Percentiles rank a stretch among this genome's conserved stretches.
Conservation (phyloP, 1,284 basidiomycete genomes). For the Ustilago curta region DNA sequence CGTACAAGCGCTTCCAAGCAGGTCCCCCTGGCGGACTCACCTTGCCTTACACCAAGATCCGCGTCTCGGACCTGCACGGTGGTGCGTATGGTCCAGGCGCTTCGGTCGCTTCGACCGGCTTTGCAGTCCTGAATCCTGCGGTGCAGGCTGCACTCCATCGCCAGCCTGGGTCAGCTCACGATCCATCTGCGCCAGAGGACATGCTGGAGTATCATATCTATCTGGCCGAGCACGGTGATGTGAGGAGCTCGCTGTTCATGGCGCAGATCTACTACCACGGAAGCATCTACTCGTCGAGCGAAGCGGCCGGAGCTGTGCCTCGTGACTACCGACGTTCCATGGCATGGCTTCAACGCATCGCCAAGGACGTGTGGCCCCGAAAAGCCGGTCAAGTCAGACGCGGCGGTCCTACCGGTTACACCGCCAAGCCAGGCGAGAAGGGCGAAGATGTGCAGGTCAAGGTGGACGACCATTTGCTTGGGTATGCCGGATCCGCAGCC, state of each 20-base stretch:
- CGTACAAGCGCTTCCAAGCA: conserved; percentile 79
- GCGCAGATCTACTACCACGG: conserved; percentile 65
- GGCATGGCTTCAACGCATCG: conserved; percentile 49
- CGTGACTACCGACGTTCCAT: conserved; percentile 57
- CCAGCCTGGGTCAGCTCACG: conserved; percentile 50
- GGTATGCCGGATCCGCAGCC: conserved; percentile 56
- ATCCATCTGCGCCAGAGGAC: conserved; percentile 74
- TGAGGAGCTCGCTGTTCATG: conserved; percentile 48
- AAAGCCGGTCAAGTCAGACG: conserved; percentile 48
- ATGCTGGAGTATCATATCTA: conserved; percentile 76
- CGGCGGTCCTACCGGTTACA: conserved; percentile 49
- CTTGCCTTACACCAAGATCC: conserved; percentile 82
- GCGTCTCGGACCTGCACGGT: conserved; percentile 88
- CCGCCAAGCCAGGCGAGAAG: conserved; percentile 44
- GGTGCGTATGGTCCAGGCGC: conserved; percentile 93
- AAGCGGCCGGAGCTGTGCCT: conserved; percentile 59
- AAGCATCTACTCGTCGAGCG: conserved; percentile 60
- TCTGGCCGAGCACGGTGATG: conserved; percentile 55
- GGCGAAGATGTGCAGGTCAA: conserved; percentile 53
- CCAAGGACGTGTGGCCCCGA: conserved; percentile 62
- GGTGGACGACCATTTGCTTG: conserved; percentile 41
- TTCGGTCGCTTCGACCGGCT: conserved; percentile 80
- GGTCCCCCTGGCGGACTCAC: conserved; percentile 92
- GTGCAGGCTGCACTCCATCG: conserved; percentile 77
- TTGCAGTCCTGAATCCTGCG: conserved; percentile 76